Conservation (phyloP, 257 asterid genomes). For the Linaria vulgaris region DNA sequence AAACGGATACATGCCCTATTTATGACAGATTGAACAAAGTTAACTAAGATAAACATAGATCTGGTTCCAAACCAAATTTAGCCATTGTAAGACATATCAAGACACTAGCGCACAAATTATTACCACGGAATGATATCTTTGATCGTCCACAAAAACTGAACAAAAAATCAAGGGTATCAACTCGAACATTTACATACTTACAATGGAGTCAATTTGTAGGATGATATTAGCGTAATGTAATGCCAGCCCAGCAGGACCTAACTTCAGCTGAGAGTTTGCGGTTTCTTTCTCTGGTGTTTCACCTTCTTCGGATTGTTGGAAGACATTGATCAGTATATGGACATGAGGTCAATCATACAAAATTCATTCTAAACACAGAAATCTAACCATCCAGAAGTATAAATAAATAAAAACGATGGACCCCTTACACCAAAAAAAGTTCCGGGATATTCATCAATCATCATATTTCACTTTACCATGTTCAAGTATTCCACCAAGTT, state of each 20-base stretch:
- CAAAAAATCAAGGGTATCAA: background rate
- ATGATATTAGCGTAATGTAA: constrained; percentile 80
- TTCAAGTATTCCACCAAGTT: too few species aligned
- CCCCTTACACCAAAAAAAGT: background rate
- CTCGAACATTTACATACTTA: constrained; percentile 32
- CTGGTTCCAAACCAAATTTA: too few species aligned
- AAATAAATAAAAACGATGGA: too few species aligned
- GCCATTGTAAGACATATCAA: too few species aligned
- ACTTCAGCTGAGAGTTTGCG: constrained; percentile 36
- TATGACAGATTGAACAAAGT: too few species aligned
- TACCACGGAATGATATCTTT: background rate
- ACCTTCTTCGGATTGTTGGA: constrained; percentile 31
- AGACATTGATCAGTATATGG: background rate
- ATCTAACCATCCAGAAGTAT: too few species aligned
- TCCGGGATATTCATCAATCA: too few species aligned
- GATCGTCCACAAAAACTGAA: background rate
- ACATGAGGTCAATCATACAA: background rate
- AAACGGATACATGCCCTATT: too few species aligned
- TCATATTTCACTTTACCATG: too few species aligned
- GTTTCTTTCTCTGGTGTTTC: constrained; percentile 37
- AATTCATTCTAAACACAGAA: too few species aligned
- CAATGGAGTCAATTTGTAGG: constrained; percentile 75
- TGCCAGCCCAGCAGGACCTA: constrained; percentile 77
- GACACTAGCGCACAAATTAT: too few species aligned
- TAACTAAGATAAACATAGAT: too few species aligned